A percentile compares a stretch with the other conserved stretches of the same genome.
phyloP scores from a whole-genome alignment of 352 stramenopile species.

The Globisporangium yorkense region DNA sequence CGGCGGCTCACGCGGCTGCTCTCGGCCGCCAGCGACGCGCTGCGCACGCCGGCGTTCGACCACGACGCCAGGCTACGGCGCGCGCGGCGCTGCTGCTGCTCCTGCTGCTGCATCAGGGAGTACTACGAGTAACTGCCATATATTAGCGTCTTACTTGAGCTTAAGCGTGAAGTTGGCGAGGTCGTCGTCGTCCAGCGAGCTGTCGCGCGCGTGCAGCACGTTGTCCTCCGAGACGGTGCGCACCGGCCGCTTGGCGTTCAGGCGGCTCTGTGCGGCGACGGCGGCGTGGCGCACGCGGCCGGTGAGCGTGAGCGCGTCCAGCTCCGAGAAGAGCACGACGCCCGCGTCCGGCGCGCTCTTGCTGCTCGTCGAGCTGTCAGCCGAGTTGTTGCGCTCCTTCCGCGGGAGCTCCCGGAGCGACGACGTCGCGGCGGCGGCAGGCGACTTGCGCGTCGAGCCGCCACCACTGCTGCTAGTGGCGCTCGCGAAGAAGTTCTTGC shows the following conservation, averaged over 20 bases:
- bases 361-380: conserved; percentile 27
- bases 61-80: not conserved
- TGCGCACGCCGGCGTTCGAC: not conserved
- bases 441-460: conserved; percentile 1
- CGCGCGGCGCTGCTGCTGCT: not conserved
- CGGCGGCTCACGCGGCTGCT: conserved; percentile 7
- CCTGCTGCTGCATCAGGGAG: not conserved
- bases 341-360: conserved; percentile 28
- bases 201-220: conserved; percentile 20
- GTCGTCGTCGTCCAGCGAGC: conserved; percentile 40
- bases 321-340: conserved; percentile 57
- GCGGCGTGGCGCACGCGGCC: conserved; percentile 34
- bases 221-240: conserved; percentile 54
- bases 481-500: not conserved
- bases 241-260: conserved; percentile 25
- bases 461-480: not conserved
- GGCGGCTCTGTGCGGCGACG: conserved; percentile 4
- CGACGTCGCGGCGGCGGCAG: not conserved
- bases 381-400: conserved; percentile 44
- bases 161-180: conserved; percentile 75
- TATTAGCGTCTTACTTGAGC: conserved; percentile 18
- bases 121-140: not conserved
- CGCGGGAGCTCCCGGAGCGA: not conserved
- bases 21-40: conserved; percentile 3
- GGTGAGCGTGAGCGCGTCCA: conserved; percentile 58